Conservation (phyloP, 2,329 filamentous ascomycete genomes). For the Fusarium albosuccineum region DNA sequence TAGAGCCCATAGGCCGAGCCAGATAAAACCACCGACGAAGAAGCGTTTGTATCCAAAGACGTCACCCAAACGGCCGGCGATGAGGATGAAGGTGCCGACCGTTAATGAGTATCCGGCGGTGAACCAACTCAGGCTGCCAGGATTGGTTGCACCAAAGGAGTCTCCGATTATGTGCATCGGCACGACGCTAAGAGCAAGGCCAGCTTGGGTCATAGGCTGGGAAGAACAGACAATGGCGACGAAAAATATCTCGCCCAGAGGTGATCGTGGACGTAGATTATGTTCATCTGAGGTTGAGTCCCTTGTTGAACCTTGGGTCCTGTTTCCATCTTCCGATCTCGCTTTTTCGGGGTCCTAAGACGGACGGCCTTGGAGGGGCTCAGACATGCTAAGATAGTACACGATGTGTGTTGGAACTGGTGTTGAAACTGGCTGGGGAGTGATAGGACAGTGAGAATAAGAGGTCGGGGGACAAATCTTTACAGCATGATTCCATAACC, state of each 20-base stretch:
- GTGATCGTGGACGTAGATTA: constrained; percentile 10
- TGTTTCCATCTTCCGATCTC: not conserved
- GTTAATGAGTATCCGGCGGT: constrained; percentile 66
- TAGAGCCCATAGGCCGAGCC: constrained; percentile 63
- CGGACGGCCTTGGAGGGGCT: not conserved
- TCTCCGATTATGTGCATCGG: constrained; percentile 58
- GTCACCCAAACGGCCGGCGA: constrained; percentile 65
- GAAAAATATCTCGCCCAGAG: constrained; percentile 8
- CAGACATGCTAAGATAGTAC: not conserved
- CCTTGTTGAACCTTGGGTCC: not conserved
- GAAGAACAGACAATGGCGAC: constrained; percentile 36
- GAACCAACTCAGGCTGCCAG: constrained; percentile 61
- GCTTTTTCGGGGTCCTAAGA: constrained; percentile 2
- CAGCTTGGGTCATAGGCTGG: constrained; percentile 41
- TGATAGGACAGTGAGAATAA: not conserved
- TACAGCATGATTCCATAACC: not conserved
- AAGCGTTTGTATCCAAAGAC: constrained; percentile 65
- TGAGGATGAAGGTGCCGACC: constrained; percentile 66
- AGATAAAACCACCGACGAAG: constrained; percentile 63
- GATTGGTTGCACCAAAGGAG: constrained; percentile 55
- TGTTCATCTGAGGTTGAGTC: not conserved
- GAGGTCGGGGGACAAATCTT: not conserved
- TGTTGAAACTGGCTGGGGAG: too few species aligned
- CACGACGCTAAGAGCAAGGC: constrained; percentile 35
- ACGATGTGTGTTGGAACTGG: not conserved